A percentile compares a stretch with the other conserved stretches of the same genome.
These are phyloP conservation scores for Scopulariopsis brevicaulis DNA, from an alignment of 2,329 filamentous ascomycete genomes.

Conservation along the genomic window DNA sequence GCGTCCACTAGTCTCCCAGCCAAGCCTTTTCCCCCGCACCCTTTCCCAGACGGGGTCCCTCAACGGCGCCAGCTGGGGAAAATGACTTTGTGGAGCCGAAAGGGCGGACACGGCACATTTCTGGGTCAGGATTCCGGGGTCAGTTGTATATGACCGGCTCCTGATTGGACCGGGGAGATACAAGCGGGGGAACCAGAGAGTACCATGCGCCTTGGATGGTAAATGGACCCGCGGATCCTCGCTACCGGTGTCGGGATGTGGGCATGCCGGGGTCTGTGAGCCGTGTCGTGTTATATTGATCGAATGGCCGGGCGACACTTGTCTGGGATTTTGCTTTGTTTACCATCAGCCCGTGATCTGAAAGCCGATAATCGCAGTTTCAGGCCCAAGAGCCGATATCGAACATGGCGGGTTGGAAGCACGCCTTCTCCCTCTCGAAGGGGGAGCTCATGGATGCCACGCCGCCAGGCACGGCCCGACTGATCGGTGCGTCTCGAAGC, in stretches of 20 bases:
- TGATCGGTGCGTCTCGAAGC: conserved; percentile 9
- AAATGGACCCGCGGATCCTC: neutral
- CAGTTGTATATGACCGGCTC: too few species aligned
- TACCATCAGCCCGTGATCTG: neutral
- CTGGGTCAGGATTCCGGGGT: too few species aligned
- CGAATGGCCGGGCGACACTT: neutral
- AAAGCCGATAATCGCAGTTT: neutral
- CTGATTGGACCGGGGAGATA: too few species aligned
- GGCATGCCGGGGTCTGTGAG: neutral
- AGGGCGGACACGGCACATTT: too few species aligned
- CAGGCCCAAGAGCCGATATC: neutral
- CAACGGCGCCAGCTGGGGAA: neutral
- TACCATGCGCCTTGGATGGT: neutral
- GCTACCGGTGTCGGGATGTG: neutral
- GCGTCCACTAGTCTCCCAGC: neutral
- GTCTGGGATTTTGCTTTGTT: too few species aligned
- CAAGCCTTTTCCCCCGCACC: neutral
- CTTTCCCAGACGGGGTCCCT: too few species aligned
- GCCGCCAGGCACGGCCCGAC: conserved; percentile 11
- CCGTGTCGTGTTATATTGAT: neutral
- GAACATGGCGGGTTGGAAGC: conserved; percentile 7
- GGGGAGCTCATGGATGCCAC: conserved; percentile 8
- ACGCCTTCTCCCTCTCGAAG: conserved; percentile 11
- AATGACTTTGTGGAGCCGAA: neutral
- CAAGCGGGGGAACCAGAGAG: neutral